Percentiles rank a stretch among this genome's conserved stretches.
These are phyloP conservation scores for Serendipita sp. DNA, from an alignment of 768 basidiomycete genomes.

Conservation along the genomic window DNA sequence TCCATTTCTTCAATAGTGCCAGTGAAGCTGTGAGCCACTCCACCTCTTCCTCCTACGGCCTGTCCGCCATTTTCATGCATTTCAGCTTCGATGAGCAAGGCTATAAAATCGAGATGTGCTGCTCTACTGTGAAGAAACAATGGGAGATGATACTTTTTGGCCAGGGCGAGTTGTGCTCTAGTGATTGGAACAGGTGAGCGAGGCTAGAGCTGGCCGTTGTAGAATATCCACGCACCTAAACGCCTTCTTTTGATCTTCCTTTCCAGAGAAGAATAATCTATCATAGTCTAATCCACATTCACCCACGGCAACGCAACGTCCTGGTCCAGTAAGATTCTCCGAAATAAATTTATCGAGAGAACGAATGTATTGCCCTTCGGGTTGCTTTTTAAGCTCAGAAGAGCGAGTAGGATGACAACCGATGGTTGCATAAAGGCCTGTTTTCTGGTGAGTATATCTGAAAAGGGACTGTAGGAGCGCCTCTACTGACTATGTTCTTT, in stretches of 20 bases:
- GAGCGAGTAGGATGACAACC: conserved; percentile 72
- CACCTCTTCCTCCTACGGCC: conserved; percentile 41
- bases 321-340: conserved; percentile 31
- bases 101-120: conserved; percentile 54
- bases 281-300: conserved; percentile 79
- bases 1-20: conserved; percentile 42
- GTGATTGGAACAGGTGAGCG: background rate
- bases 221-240: conserved; percentile 27
- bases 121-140: conserved; percentile 68
- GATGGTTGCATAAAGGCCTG: conserved; percentile 54
- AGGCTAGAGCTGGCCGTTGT: too few relatives aligned
- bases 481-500: conserved; percentile 28
- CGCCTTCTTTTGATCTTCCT: conserved; percentile 40
- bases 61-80: conserved; percentile 41
- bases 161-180: conserved; percentile 44
- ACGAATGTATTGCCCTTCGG: conserved; percentile 42
- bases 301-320: conserved; percentile 53
- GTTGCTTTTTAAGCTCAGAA: conserved; percentile 42
- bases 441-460: background rate
- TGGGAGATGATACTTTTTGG: conserved; percentile 55
- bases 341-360: conserved; percentile 40
- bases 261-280: conserved; percentile 44
- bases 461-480: conserved; percentile 8
- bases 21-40: conserved; percentile 74
- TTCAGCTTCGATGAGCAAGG: conserved; percentile 46